These are phyloP conservation scores for Phascolomyces articulosus DNA, from an alignment of 371 early-diverging fungal species.

Conservation along the genomic window DNA sequence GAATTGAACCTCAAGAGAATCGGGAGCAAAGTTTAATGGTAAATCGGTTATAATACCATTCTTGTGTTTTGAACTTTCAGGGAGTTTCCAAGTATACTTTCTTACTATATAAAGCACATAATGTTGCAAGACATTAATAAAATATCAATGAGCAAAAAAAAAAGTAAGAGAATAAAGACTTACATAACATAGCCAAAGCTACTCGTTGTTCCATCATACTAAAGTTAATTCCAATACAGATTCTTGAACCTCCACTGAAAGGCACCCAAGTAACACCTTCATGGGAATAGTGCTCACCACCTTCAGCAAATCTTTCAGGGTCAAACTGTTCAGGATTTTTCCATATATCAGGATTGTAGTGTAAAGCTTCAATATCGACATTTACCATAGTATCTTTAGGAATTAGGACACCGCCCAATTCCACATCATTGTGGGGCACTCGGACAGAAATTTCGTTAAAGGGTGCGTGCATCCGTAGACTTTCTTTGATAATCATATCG, in stretches of 20 bases:
- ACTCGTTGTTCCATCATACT: slow-evolving; percentile 21
- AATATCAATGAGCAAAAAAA: slow-evolving; percentile 8
- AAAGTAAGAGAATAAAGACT: background rate
- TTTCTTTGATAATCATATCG: slow-evolving; percentile 22
- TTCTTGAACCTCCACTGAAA: slow-evolving; percentile 44
- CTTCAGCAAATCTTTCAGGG: slow-evolving; percentile 15
- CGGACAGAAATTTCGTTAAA: slow-evolving; percentile 30
- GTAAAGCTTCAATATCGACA: slow-evolving; percentile 12
- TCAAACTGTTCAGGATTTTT: slow-evolving; percentile 15
- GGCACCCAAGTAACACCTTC: slow-evolving; percentile 36
- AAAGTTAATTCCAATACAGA: slow-evolving; percentile 37
- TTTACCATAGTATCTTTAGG: slow-evolving; percentile 16
- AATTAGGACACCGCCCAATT: slow-evolving; percentile 28
- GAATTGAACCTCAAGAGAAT: slow-evolving; percentile 4
- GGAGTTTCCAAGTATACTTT: slow-evolving; percentile 19
- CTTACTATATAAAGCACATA: slow-evolving; percentile 18
- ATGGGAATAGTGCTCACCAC: slow-evolving; percentile 12
- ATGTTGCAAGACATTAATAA: too few species aligned
- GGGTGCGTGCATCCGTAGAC: background rate
- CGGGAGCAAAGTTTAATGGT: slow-evolving; percentile 9
- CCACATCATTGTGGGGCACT: slow-evolving; percentile 28
- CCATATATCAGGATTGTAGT: slow-evolving; percentile 13
- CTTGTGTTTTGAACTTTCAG: slow-evolving; percentile 9
- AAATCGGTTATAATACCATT: background rate
- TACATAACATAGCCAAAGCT: slow-evolving; percentile 21